Conservation (phyloP, 345 rosid genomes). For the Rubroshorea leprosula region DNA sequence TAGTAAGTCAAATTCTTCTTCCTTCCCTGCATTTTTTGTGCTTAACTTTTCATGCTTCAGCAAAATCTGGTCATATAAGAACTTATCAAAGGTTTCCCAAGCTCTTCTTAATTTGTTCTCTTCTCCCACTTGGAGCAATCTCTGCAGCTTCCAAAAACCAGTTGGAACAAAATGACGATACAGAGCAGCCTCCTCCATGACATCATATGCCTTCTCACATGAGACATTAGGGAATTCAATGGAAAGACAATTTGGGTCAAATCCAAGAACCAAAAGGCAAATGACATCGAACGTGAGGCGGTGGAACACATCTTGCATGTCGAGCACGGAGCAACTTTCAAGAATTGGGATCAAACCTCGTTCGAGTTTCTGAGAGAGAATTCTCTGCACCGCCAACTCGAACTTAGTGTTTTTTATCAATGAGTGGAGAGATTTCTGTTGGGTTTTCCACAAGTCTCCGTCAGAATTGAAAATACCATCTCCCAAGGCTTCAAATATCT, state of each 20-base stretch:
- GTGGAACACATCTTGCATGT: conserved; percentile 24
- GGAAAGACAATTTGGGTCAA: conserved; percentile 20
- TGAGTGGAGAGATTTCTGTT: conserved; percentile 13
- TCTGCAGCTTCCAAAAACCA: conserved; percentile 17
- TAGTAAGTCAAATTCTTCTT: conserved; percentile 20
- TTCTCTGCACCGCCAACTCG: not conserved
- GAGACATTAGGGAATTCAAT: conserved; percentile 19
- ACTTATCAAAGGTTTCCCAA: conserved; percentile 4
- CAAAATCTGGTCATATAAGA: conserved; percentile 16
- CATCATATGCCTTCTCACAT: conserved; percentile 16
- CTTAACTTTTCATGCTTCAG: conserved; percentile 6
- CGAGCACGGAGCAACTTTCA: not conserved
- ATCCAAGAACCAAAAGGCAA: conserved; percentile 18
- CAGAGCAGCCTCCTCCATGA: conserved; percentile 11
- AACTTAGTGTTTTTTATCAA: conserved; percentile 10
- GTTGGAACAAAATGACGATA: conserved; percentile 14
- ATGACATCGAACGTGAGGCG: conserved; percentile 25
- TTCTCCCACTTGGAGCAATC: conserved; percentile 25
- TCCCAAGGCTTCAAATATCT: conserved; percentile 18
- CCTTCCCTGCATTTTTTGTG: not conserved
- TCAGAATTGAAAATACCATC: conserved; percentile 22
- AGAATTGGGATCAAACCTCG: conserved; percentile 13
- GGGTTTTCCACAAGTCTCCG: conserved; percentile 14
- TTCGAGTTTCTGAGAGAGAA: not conserved
- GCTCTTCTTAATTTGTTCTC: conserved; percentile 21